phyloP scores from a whole-genome alignment of 2,329 filamentous ascomycete species.

The Colletotrichum acutatum region DNA sequence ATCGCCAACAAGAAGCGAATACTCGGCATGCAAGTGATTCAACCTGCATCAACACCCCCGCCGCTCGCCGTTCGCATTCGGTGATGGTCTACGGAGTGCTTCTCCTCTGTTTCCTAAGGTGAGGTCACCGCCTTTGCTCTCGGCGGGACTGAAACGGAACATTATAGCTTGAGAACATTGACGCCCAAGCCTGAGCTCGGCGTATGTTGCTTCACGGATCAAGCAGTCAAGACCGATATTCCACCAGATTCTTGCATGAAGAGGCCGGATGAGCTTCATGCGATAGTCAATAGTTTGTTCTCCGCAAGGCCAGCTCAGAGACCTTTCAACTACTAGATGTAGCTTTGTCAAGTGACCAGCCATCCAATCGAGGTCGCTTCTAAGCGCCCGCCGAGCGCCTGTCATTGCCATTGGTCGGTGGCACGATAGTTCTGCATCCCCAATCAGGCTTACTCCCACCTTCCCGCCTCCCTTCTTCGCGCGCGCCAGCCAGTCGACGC shows the following conservation, averaged over 20 bases:
- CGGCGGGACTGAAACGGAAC: neutral
- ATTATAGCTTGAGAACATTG: neutral
- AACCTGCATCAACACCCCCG: neutral
- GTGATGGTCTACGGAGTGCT: too few species aligned
- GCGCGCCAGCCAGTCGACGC: conserved; percentile 51
- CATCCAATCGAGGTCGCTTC: conserved; percentile 28
- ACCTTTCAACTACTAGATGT: neutral
- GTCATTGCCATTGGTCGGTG: conserved; percentile 33
- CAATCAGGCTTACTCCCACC: conserved; percentile 28
- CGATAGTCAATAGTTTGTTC: conserved; percentile 24
- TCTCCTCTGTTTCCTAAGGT: neutral
- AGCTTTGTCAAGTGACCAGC: conserved; percentile 19
- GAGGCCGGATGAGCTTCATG: conserved; percentile 14
- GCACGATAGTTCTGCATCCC: conserved; percentile 9
- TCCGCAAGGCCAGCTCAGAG: conserved; percentile 27
- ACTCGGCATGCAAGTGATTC: conserved; percentile 1
- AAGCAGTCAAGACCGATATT: conserved; percentile 23
- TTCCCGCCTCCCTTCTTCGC: conserved; percentile 43
- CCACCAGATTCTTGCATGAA: conserved; percentile 6
- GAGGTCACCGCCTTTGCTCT: neutral
- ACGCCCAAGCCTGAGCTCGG: neutral
- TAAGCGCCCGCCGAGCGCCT: conserved; percentile 40
- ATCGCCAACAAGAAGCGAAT: neutral
- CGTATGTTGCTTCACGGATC: neutral
- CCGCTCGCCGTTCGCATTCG: neutral